Percentiles rank a stretch among this genome's conserved stretches.
phyloP scores from a whole-genome alignment of 495 filamentous ascomycete genomes.

The Aspergillus sparsus region DNA sequence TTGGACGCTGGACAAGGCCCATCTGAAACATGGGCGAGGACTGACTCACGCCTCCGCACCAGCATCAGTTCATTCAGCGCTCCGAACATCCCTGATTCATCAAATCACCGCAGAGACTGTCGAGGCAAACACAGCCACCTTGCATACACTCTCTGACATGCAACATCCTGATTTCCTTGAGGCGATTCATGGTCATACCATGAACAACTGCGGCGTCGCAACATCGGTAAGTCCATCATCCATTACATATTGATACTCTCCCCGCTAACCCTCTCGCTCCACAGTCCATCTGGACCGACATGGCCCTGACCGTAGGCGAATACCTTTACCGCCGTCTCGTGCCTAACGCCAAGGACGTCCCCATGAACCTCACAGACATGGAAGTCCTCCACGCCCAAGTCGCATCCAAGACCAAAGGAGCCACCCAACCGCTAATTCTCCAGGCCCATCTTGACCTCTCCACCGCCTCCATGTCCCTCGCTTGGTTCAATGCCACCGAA shows the following conservation, averaged over 20 bases:
- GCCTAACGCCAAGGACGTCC: constrained; percentile 16
- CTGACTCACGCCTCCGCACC: not conserved
- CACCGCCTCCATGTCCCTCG: constrained; percentile 13
- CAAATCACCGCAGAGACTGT: constrained; percentile 31
- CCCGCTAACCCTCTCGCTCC: not conserved
- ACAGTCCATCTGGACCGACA: constrained; percentile 31
- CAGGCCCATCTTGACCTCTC: constrained; percentile 20
- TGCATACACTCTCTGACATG: constrained; percentile 36
- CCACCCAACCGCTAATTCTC: constrained; percentile 23
- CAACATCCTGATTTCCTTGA: constrained; percentile 35
- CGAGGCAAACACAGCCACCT: constrained; percentile 9
- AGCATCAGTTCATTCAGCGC: constrained; percentile 9
- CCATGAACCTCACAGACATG: constrained; percentile 33
- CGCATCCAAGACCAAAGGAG: constrained; percentile 14
- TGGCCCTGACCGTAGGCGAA: constrained; percentile 31
- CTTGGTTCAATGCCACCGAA: constrained; percentile 20
- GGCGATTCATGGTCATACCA: constrained; percentile 36
- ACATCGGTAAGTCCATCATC: constrained; percentile 34
- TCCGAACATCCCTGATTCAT: constrained; percentile 26
- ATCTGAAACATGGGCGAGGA: not conserved
- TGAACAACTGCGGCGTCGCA: constrained; percentile 41
- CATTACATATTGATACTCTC: not conserved
- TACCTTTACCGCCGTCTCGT: constrained; percentile 27
- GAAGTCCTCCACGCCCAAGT: constrained; percentile 41
- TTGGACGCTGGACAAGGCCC: constrained; percentile 39